Evolutionary conservation across 1,139 yeast species (phyloP).

Genomic region (Arxiozyma bovina): DNA sequence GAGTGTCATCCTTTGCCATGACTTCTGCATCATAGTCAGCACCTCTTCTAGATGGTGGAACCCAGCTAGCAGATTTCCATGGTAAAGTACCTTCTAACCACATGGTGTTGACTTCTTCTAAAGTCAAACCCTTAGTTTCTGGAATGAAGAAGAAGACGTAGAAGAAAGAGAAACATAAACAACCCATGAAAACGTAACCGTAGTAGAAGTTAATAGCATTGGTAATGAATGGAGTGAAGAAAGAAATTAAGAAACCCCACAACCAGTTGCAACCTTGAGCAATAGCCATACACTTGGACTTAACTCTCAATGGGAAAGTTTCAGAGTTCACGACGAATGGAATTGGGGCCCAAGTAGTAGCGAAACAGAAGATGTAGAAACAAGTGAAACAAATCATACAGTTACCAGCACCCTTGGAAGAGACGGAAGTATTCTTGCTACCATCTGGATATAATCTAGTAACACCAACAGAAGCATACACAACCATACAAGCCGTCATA

Average conservation of each 20-base stretch:
- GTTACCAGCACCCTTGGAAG: conserved; percentile 48
- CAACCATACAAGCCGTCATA: conserved; percentile 54
- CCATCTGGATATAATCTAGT: conserved; percentile 50
- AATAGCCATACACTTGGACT: conserved; percentile 68
- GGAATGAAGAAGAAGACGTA: conserved; percentile 57
- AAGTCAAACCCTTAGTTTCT: conserved; percentile 59
- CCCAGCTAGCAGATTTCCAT: conserved; percentile 35
- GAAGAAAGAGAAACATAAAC: conserved; percentile 48
- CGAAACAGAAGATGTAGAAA: conserved; percentile 61
- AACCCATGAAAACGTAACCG: conserved; percentile 68
- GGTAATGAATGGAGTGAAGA: conserved; percentile 12
- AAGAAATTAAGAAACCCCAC: conserved; percentile 49
- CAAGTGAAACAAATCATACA: conserved; percentile 74
- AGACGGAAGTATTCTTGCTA: conserved; percentile 38
- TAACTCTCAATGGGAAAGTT: conserved; percentile 67
- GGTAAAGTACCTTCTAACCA: conserved; percentile 35
- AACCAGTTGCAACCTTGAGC: conserved; percentile 65
- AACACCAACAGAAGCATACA: conserved; percentile 61
- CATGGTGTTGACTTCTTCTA: conserved; percentile 63
- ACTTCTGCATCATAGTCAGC: conserved; percentile 13
- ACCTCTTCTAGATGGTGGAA: conserved; percentile 28
- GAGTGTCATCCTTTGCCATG: conserved; percentile 10
- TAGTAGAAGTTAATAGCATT: conserved; percentile 21
- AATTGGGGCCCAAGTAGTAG: conserved; percentile 47
- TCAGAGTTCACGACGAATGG: conserved; percentile 60